Evolutionary conservation across 2,329 filamentous ascomycete genomes (phyloP).

Genomic region (Helotiales sp.): DNA sequence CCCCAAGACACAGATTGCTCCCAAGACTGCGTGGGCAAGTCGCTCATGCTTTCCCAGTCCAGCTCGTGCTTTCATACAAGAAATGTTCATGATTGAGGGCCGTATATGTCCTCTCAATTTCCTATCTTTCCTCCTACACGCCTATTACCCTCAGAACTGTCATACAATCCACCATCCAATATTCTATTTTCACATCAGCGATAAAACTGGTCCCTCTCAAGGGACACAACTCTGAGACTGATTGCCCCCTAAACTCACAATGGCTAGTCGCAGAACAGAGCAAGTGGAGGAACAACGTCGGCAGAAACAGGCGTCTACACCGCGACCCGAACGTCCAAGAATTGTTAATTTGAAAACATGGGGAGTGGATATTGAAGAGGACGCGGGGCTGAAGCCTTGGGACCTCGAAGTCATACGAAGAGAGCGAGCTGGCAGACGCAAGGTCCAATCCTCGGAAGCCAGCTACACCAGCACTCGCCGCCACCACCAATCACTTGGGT

Average conservation of each 20-base stretch:
- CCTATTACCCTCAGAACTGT: not conserved
- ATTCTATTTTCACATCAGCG: not conserved
- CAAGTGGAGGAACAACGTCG: not conserved
- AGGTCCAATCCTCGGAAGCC: not conserved
- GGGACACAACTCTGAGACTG: not conserved
- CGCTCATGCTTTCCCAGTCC: not conserved
- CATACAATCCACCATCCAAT: not conserved
- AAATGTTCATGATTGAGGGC: too few species aligned
- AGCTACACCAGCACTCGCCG: not conserved
- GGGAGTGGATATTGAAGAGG: not conserved
- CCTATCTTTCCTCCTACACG: not conserved
- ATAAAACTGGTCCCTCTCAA: not conserved
- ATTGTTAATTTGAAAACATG: not conserved
- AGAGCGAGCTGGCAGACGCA: not conserved
- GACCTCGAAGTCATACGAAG: slow-evolving; percentile 5
- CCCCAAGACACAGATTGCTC: not conserved
- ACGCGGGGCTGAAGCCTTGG: not conserved
- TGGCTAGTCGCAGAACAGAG: not conserved
- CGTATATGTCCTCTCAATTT: too few species aligned
- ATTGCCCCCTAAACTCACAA: not conserved
- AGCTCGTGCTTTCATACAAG: too few species aligned
- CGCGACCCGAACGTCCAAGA: not conserved
- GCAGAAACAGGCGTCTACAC: not conserved
- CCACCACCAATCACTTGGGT: not conserved
- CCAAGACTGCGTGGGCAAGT: not conserved